Evolutionary conservation across 192 early-diverging fungal species (phyloP).

Genomic region (Backusella parvicylindrica): DNA sequence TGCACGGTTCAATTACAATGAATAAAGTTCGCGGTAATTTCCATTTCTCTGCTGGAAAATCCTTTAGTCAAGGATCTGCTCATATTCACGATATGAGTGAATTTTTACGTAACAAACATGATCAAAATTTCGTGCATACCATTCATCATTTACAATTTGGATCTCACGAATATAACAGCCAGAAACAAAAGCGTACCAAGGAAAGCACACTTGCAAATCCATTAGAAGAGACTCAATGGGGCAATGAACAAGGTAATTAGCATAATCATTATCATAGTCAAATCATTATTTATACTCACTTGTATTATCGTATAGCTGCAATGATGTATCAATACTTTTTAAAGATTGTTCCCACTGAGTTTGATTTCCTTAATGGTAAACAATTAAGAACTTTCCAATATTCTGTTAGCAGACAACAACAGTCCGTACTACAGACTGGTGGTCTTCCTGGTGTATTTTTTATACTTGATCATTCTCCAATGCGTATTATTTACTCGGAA

Average conservation of each 20-base stretch:
- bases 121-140: constrained; percentile 78
- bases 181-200: constrained; percentile 15
- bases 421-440: constrained; percentile 39
- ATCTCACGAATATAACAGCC: neutral
- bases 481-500: constrained; percentile 86
- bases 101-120: constrained; percentile 30
- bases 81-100: constrained; percentile 26
- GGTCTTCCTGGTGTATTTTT: constrained; percentile 65
- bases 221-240: constrained; percentile 58
- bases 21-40: constrained; percentile 92
- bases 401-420: constrained; percentile 86
- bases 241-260: constrained; percentile 38
- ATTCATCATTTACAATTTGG: constrained; percentile 86
- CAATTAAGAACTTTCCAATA: constrained; percentile 85
- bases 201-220: constrained; percentile 47
- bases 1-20: constrained; percentile 74
- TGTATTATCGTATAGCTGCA: neutral
- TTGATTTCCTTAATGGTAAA: constrained; percentile 66
- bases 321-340: constrained; percentile 88
- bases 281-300: neutral
- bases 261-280: neutral
- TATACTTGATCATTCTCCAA: constrained; percentile 93
- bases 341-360: constrained; percentile 88
- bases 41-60: constrained; percentile 86
- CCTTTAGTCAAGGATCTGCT: constrained; percentile 54